Conservation (phyloP, 768 basidiomycete genomes). For the Baorangia bicolor region DNA sequence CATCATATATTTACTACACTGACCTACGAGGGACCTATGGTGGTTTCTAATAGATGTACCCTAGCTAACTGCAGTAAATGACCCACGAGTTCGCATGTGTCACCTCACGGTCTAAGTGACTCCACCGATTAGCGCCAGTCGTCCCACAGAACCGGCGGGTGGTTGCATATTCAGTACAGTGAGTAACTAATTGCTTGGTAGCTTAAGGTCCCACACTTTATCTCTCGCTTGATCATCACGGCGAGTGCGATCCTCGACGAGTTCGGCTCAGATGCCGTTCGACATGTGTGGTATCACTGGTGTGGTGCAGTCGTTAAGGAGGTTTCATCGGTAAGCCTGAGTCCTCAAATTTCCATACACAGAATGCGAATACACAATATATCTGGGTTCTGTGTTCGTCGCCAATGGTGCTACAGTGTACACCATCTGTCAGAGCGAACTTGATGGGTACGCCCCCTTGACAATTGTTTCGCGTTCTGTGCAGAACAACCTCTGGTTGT, state of each 20-base stretch:
- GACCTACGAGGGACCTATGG: conserved; percentile 6
- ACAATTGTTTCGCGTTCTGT: neutral
- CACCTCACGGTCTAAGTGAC: neutral
- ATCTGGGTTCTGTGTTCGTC: neutral
- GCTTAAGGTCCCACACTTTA: neutral
- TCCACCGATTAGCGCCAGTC: neutral
- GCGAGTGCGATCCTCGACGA: neutral
- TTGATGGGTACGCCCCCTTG: neutral
- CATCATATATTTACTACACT: conserved; percentile 7
- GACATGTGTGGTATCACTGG: neutral
- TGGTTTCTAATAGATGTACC: conserved; percentile 18
- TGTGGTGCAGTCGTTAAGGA: neutral
- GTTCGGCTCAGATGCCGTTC: neutral
- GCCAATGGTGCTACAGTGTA: too few species aligned
- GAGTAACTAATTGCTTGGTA: neutral
- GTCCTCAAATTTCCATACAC: neutral
- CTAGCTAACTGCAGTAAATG: conserved; percentile 10
- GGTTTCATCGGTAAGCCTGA: neutral
- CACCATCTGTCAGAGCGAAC: neutral
- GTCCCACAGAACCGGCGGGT: neutral
- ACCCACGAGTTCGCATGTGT: neutral
- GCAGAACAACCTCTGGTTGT: neutral
- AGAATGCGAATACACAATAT: neutral
- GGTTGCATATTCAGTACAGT: neutral
- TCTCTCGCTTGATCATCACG: neutral